Evolutionary conservation across 331 rosid genomes (phyloP), one percentile per base, ranked within the genome.

Genomic region (Acacia concinna): DNA sequence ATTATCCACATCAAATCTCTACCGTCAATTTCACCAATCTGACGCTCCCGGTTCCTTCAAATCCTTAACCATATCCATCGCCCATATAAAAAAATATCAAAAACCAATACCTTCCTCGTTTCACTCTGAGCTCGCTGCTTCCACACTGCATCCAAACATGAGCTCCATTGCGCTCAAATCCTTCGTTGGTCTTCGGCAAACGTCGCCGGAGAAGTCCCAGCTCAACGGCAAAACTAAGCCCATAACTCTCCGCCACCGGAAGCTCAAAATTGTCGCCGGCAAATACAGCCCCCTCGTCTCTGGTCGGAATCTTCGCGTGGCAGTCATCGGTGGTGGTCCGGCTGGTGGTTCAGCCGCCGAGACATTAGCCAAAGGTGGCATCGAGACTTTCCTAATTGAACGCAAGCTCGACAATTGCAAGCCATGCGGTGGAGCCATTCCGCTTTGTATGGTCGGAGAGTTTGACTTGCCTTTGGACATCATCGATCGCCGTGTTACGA

Each of bases 361-460:
- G 37, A 69, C 74, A 43, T 27, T 69, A 27, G 74, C 74, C 37
- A 69, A 69, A 69, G 56, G 74, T 43, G 74, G 74, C 57, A 43
- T 69, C 32, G 74, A 69, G 23, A 69, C 74, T 6, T 41, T 25
- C 57, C 56, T 69, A 25, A 69, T 69, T 3, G 74, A 69, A 17
- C 74, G 74, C 56, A 69, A 69, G 56, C 54, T 69, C 7, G 74
- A 69, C 56, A 69, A 69, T 20, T 41, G 57, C 37, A 69, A 69
- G 74, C 74, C 74, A 20, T 69, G 74, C 54, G 74, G 74, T 20
- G 74, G 74, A 43, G 74, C 74, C 35, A 69, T 69, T 25, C 74
- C 74, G 2, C 56, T 69, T 13, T 69, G 74, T 6, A 69, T 69
- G 74, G 56, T 69, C 14, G 74, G 74, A 25, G 74, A 69, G 56